Base-by-base conservation (phyloP, 169 alveolate species). In the Eimeria maxima region DNA sequence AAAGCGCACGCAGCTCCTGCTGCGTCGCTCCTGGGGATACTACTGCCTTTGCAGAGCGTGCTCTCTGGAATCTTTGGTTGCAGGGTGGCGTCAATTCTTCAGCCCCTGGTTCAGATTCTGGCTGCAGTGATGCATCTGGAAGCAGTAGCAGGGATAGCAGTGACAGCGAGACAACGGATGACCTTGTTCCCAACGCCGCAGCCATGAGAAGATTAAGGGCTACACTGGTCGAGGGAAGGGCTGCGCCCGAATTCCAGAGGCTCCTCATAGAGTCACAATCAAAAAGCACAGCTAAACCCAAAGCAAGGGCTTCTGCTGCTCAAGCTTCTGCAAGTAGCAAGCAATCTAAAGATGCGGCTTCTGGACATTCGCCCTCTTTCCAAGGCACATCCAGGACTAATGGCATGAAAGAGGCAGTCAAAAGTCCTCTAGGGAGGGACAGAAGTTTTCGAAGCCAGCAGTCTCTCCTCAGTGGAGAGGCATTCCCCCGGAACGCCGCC, bases 191-290 rank as follows among this genome's bases (percentile, higher is more conserved):
- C 60, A 53, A 84, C 60, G 60, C 42, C 60, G 92, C 92, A 84
- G 38, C 74, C 44, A 84, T 57, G 92, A 84, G 50, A 10, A 87
- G 83, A 44, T 53, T 87, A 67, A 63, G 94, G 83, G 94, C 94
- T 60, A 87, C 94, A 20, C 94, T 87, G 22, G 67, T 87, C 60
- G 81, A 87, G 83, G 94, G 94, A 20, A 33, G 65, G 22, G 94
- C 94, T 42, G 81, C 94, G n/a, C 94, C 94, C 44, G 84, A 87
- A 65, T 42, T 87, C 80, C 94, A 87, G 94, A 57, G 94, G 57
- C 94, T 87, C 27, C 38, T 87, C 83, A 87, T 87, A 42, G 83
- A 87, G 94, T 65, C 78, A 42, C 94, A 65, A 33, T 4, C 83
- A 6, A 71, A 87, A 50, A 45, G 83, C 92, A 29, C 16, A 42